Base-by-base conservation (phyloP, 2,329 filamentous ascomycete genomes). In the Xylariaceae sp. region DNA sequence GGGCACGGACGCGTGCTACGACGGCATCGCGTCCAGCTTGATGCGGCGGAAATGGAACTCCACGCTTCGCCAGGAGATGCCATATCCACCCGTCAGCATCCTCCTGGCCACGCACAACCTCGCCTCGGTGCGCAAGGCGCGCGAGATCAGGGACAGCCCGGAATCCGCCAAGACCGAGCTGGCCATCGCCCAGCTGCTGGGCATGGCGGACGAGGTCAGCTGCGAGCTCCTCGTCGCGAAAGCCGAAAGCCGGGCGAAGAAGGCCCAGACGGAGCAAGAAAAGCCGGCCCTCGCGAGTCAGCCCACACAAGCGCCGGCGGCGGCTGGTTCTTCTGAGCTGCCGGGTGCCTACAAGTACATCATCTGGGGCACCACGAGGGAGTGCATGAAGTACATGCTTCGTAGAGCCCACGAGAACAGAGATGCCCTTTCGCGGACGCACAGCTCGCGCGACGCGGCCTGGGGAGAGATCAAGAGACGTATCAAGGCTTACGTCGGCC, bases 181-280 rank as follows among this genome's bases (percentile, higher is more conserved):
- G 2, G 66, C 70, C 1, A 88, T 87, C 60, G 85, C 85, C 3
- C 89, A 96, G 65, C 75, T 96, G 1, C 85, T 90, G 67, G 89
- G 90, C 28, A 97, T 97, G 90, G 90, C 90, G 2, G 90, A 97
- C 52, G 89, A 96, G 59, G 80, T 97, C 36, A 88, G 83, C 59
- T 81, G 77, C 57, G 76, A 79, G 57, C 63, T 82, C 11, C 57
- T 73, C 13, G 50, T 51, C 26, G 49, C 52, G 9, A 41, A 46
- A 8, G 30, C 34, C 36, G 13, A 24, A 43, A 13, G 6, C 32
- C 30, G 26, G 21, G 30, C 14, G 17, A 26, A 38, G 18, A 34
- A 16, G n/a, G 18, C 18, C 2, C n/a, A n/a, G n/a, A n/a, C 18
- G 3, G 16, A 17, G 7, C 12, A 31, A 15, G 17, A 40, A 12